phyloP scores from a whole-genome alignment of 345 rosid genomes.

The Aquilaria yunnanensis region DNA sequence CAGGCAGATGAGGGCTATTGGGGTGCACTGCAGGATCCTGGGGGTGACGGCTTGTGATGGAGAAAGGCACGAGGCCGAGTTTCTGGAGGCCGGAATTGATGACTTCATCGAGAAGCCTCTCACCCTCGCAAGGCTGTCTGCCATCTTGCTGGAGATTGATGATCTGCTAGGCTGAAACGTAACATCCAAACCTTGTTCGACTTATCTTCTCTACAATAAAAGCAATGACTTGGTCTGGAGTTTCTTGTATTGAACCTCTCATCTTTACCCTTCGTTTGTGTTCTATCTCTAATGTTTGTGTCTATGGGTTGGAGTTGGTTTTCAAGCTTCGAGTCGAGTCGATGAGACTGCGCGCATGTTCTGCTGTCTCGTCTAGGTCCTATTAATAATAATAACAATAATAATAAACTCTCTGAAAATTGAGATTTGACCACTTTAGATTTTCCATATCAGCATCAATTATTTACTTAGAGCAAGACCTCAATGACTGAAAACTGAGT shows the following conservation, averaged over 20 bases:
- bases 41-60: neutral
- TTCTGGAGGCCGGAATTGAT: slow-evolving; percentile 14
- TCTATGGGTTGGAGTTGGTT: neutral
- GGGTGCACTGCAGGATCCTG: slow-evolving; percentile 7
- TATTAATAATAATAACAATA: too few species aligned
- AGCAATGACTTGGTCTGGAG: neutral
- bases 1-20: slow-evolving; percentile 11
- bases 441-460: neutral
- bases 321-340: too few species aligned
- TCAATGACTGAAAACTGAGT: too few species aligned
- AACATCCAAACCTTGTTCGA: neutral
- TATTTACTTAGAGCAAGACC: neutral
- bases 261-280: neutral
- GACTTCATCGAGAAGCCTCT: slow-evolving; percentile 12
- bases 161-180: neutral
- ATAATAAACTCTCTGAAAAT: neutral
- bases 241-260: neutral
- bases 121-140: neutral
- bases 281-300: neutral
- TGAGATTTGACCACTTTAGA: neutral
- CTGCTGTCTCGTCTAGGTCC: neutral
- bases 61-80: neutral
- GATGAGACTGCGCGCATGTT: too few species aligned
- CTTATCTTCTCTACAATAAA: neutral
- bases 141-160: slow-evolving; percentile 13